Evolutionary conservation across 352 stramenopile species (phyloP).

Genomic region (Elongisporangium anandrum): DNA sequence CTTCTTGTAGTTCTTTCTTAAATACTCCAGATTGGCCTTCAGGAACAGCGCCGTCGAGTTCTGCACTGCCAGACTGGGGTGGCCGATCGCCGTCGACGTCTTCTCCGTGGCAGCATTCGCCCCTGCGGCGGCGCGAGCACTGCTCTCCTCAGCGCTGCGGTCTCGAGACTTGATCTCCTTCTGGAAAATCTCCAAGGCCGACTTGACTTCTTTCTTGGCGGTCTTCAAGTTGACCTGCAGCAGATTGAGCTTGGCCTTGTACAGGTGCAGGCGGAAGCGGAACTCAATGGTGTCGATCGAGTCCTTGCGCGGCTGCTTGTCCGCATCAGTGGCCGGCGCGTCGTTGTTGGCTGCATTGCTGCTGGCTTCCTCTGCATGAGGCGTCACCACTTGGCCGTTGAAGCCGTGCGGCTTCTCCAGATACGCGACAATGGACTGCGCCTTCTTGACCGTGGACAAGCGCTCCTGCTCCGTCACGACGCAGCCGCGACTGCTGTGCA

Average conservation of each 20-base stretch:
- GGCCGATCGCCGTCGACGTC: conserved; percentile 65
- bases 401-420: conserved; percentile 90
- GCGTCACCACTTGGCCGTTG: conserved; percentile 60
- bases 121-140: conserved; percentile 6
- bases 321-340: conserved; percentile 35
- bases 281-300: conserved; percentile 80
- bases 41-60: conserved; percentile 90
- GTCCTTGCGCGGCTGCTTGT: conserved; percentile 37
- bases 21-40: conserved; percentile 93
- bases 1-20: conserved; percentile 93
- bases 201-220: conserved; percentile 93
- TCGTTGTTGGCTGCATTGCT: conserved; percentile 23
- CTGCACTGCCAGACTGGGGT: conserved; percentile 76
- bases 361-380: conserved; percentile 28
- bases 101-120: conserved; percentile 38
- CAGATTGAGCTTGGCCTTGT: conserved; percentile 90
- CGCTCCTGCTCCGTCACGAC: conserved; percentile 76
- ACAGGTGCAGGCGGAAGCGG: conserved; percentile 88
- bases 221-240: conserved; percentile 84
- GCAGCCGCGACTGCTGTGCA: conserved; percentile 85
- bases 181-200: conserved; percentile 90
- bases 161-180: conserved; percentile 82
- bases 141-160: conserved; percentile 15
- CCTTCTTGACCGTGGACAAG: conserved; percentile 72
- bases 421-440: conserved; percentile 82